These are phyloP conservation scores for Licmophora abbreviata DNA, from an alignment of 108 stramenopile species.

Conservation along the genomic window DNA sequence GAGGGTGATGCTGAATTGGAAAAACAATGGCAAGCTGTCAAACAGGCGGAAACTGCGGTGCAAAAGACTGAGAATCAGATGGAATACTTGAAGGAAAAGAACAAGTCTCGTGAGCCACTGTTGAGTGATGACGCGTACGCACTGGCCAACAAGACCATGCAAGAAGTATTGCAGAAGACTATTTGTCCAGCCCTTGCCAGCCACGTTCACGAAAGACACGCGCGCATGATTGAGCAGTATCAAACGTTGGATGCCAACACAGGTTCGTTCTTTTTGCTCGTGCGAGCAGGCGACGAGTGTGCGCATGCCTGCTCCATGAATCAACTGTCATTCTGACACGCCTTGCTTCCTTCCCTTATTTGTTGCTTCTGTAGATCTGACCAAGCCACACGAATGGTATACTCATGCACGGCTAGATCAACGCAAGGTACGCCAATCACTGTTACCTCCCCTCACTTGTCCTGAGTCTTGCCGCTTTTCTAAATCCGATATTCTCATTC, in stretches of 20 bases:
- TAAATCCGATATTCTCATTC: conserved; percentile 1
- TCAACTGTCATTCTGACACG: too few species aligned
- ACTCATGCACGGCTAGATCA: conserved; percentile 46
- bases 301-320: too few species aligned
- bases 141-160: conserved; percentile 6
- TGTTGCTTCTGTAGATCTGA: too few species aligned
- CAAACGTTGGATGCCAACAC: conserved; percentile 47
- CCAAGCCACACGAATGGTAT: conserved; percentile 76
- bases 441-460: background rate
- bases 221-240: conserved; percentile 41
- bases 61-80: too few species aligned
- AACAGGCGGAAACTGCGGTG: background rate
- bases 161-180: too few species aligned
- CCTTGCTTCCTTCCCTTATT: too few species aligned
- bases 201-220: conserved; percentile 39
- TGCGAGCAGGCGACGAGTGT: too few species aligned
- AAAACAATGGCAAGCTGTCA: background rate
- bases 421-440: conserved; percentile 37
- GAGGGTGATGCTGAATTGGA: too few species aligned
- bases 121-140: conserved; percentile 22
- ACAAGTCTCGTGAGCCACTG: background rate
- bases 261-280: too few species aligned
- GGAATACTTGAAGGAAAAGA: background rate
- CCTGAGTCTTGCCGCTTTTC: background rate
- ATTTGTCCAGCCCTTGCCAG: conserved; percentile 37